phyloP scores from a whole-genome alignment of 2,329 filamentous ascomycete genomes.

The Aspergillus cejpii region DNA sequence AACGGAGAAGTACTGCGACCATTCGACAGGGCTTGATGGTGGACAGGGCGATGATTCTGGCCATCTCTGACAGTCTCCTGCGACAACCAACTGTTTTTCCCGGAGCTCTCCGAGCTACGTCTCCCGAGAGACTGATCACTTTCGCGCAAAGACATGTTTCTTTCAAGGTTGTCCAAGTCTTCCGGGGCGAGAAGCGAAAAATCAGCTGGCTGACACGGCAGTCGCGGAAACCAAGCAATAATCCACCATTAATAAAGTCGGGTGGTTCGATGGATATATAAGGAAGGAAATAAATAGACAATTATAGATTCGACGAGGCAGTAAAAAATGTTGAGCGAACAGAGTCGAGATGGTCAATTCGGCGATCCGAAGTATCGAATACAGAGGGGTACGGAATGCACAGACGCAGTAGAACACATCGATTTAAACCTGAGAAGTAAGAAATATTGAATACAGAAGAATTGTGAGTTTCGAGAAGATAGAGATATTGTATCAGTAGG shows the following conservation, averaged over 20 bases:
- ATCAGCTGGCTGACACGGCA: constrained; percentile 16
- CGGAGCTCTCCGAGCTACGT: constrained; percentile 39
- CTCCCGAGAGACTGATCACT: constrained; percentile 30
- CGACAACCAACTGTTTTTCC: constrained; percentile 34
- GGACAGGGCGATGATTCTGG: constrained; percentile 17
- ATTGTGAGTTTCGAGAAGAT: not conserved
- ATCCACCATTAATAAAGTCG: constrained; percentile 21
- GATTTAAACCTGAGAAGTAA: constrained; percentile 1
- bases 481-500: not conserved
- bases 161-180: constrained; percentile 9
- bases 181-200: constrained; percentile 17
- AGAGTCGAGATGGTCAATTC: not conserved
- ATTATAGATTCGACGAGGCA: not conserved
- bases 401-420: not conserved
- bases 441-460: not conserved
- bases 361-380: not conserved
- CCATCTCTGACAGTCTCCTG: constrained; percentile 36
- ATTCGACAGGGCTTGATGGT: constrained; percentile 18
- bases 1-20: constrained; percentile 26
- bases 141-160: constrained; percentile 31
- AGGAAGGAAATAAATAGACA: not conserved
- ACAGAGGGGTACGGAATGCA: not conserved
- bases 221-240: constrained; percentile 2
- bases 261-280: not conserved
- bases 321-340: constrained; percentile 1